phyloP scores from a whole-genome alignment of 441 rosid species.

The Syzygium malaccense region DNA sequence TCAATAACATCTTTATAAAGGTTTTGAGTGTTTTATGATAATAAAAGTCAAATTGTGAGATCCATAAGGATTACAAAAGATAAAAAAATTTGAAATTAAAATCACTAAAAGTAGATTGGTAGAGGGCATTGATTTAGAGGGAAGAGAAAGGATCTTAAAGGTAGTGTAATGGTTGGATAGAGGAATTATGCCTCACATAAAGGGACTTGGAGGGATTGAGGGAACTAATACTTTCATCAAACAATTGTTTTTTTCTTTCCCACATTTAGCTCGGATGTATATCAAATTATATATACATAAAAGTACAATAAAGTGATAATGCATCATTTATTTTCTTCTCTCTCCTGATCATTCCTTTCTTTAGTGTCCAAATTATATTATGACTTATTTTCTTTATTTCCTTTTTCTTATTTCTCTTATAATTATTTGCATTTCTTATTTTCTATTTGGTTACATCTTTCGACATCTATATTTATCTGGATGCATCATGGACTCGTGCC shows the following conservation, averaged over 20 bases:
- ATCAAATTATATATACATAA: not conserved
- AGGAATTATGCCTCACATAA: not conserved
- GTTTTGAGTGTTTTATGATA: not conserved
- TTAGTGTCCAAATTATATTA: too few relatives aligned
- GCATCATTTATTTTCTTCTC: too few relatives aligned
- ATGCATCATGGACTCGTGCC: not conserved
- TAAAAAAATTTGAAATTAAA: too few relatives aligned
- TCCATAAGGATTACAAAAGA: fast-evolving
- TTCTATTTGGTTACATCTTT: not conserved
- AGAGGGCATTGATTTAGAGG: not conserved
- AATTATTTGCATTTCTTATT: too few relatives aligned
- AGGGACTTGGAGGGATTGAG: not conserved
- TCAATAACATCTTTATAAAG: not conserved
- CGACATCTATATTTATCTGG: not conserved
- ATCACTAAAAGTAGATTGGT: not conserved
- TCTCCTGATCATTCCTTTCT: too few relatives aligned
- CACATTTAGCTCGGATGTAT: not conserved
- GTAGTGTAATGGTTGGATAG: not conserved
- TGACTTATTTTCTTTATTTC: too few relatives aligned
- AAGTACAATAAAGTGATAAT: too few relatives aligned
- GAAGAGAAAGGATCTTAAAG: not conserved
- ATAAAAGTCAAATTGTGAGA: not conserved
- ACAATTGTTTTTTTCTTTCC: not conserved
- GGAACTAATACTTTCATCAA: not conserved
- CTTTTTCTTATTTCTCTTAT: not conserved